Evolutionary conservation across 352 stramenopile genomes (phyloP), one percentile per base, ranked within the genome.

Genomic region (Phytopythium mirpurense): DNA sequence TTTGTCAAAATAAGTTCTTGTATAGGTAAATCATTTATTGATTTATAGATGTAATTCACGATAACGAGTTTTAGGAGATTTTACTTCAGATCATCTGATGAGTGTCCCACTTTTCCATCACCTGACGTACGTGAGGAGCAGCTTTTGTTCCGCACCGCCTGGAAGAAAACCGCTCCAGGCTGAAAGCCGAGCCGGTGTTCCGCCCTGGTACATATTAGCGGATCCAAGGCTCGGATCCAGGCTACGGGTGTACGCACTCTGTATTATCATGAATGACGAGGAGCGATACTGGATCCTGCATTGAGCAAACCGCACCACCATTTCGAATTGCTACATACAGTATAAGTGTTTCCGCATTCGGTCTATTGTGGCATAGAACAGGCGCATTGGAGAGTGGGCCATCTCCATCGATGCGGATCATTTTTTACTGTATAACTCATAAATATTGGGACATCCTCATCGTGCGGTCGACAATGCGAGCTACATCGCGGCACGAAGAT

Each of bases 271-370:
- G n/a, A n/a, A n/a, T n/a, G n/a, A n/a, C n/a, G n/a, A n/a, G n/a
- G n/a, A n/a, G n/a, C n/a, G n/a, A n/a, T n/a, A 45, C 5, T 5
- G 40, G 12, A 18, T n/a, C 40, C 40, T 26, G 26, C 43, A 50
- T 50, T 35, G 26, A 50, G 43, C 43, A 50, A 50, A 50, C 43
- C 21, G 9, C n/a, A n/a, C n/a, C n/a, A n/a, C n/a, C n/a, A n/a
- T n/a, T n/a, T n/a, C n/a, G n/a, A n/a, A n/a, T n/a, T n/a, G n/a
- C n/a, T n/a, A n/a, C n/a, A n/a, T n/a, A n/a, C n/a, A n/a, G n/a
- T n/a, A n/a, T n/a, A n/a, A n/a, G n/a, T 50, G 43, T 50, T 50
- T 50, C 24, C 43, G 43, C 43, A 50, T 23, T 50, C 43, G 43
- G 43, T 36, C 15, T 14, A 16, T 24, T 34, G 42, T 6, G 5